These are phyloP conservation scores for Aegilops bicornis DNA, from an alignment of 176 grass and related monocot genomes.

Conservation along the genomic window DNA sequence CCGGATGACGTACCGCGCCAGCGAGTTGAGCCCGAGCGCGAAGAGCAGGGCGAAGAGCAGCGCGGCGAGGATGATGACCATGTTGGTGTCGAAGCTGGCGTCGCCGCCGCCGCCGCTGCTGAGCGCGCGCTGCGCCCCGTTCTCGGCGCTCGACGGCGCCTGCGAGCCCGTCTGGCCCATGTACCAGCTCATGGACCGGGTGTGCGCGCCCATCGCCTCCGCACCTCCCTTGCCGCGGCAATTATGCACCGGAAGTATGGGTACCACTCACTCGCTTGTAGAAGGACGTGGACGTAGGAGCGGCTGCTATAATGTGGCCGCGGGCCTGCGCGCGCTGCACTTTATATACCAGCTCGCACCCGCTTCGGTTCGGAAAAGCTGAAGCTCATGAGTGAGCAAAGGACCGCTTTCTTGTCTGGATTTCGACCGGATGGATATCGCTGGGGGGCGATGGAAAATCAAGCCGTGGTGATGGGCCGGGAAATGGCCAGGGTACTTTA, in stretches of 20 bases:
- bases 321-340: neutral
- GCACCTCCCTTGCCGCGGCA: neutral
- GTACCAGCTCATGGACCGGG: constrained; percentile 41
- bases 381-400: neutral
- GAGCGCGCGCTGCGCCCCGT: constrained; percentile 38
- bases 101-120: constrained; percentile 27
- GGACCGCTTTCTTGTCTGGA: neutral
- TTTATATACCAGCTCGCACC: neutral
- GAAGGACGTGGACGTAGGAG: constrained; percentile 16
- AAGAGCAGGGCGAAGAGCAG: constrained; percentile 78
- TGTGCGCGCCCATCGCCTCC: constrained; percentile 25
- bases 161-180: constrained; percentile 19
- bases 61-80: constrained; percentile 94
- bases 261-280: neutral
- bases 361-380: neutral
- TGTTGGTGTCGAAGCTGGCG: constrained; percentile 90
- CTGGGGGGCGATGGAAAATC: neutral
- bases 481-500: neutral
- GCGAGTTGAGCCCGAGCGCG: constrained; percentile 70
- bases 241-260: constrained; percentile 26
- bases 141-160: constrained; percentile 10
- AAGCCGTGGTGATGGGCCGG: constrained; percentile 8
- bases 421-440: neutral
- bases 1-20: constrained; percentile 58
- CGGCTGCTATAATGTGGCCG: neutral